phyloP scores from a whole-genome alignment of 2,329 filamentous ascomycete genomes.

The Thelonectria discophora region DNA sequence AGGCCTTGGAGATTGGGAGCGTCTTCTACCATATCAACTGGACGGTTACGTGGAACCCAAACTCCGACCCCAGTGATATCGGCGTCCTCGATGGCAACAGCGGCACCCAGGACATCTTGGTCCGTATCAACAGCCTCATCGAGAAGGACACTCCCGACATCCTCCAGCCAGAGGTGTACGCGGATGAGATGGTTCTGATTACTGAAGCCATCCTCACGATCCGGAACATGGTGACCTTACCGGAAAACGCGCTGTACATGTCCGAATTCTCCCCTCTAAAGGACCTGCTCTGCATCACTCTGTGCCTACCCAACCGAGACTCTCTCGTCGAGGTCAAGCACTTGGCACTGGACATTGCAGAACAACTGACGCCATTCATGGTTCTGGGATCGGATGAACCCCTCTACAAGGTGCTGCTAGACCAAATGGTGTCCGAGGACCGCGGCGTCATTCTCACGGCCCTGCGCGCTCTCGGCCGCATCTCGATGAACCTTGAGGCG shows the following conservation, averaged over 20 bases:
- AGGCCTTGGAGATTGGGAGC: conserved; percentile 79
- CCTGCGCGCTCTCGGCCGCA: conserved; percentile 82
- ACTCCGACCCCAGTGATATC: conserved; percentile 62
- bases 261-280: conserved; percentile 78
- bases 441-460: conserved; percentile 83
- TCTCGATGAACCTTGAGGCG: conserved; percentile 85
- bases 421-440: conserved; percentile 73
- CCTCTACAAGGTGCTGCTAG: conserved; percentile 78
- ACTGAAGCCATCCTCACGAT: conserved; percentile 89
- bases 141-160: conserved; percentile 70
- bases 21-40: conserved; percentile 86
- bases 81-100: conserved; percentile 55
- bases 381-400: conserved; percentile 76
- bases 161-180: conserved; percentile 76
- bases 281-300: conserved; percentile 83
- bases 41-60: conserved; percentile 74
- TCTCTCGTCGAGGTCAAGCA: conserved; percentile 86
- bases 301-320: conserved; percentile 79
- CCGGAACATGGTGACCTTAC: conserved; percentile 94
- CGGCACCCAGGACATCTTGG: conserved; percentile 65
- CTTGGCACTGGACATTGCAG: conserved; percentile 88
- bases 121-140: conserved; percentile 72
- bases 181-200: conserved; percentile 76
- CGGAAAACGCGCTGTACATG: conserved; percentile 86
- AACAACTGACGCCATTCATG: conserved; percentile 87